Base-by-base conservation (phyloP, 345 rosid genomes). In the Fremontodendron californicum region DNA sequence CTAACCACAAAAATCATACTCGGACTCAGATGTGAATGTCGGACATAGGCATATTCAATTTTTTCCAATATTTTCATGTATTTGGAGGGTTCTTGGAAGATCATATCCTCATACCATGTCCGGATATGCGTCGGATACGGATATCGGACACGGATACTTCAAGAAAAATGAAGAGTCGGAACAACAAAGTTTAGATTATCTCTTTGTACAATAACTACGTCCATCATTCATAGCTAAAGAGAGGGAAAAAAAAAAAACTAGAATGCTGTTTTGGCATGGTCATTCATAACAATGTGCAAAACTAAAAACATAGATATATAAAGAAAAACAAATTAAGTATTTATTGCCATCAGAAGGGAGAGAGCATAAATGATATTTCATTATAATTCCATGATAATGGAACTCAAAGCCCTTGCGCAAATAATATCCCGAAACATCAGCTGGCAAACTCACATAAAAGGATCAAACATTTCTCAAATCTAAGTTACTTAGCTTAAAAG, bases 351-450 rank as follows among this genome's bases (percentile, higher is more conserved):
- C 78, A 76, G 76, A 73, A 43, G 71, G 72, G 55, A 73, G 37
- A 48, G 4, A 46, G 33, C 42, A 19, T 0, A 31, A 3, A 45
- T 40, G 31, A 31, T 39, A 71, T 33, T 71, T 58, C 45, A 40
- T 78, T 71, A 78, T 61, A 23, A 25, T 57, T 29, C 76, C 84
- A 78, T 27, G 6, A 58, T 52, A 75, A 66, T 21, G 81, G 79
- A 78, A 75, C 72, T 81, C 80, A 78, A 81, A 81, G 64, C 84
- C 80, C 84, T 67, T 72, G 77, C 51, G n/a, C 73, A 72, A 68
- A n/a, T n/a, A 45, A 83, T 25, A 27, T 66, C 80, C 76, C 75
- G 27, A n/a, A 71, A 60, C 82, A 77, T 77, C 81, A 77, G 31
- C 43, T 64, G 72, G 79, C 78, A 74, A 64, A 62, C 23, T 48